phyloP scores from a whole-genome alignment of 2,329 filamentous ascomycete species.

The Hortaea sp. region DNA sequence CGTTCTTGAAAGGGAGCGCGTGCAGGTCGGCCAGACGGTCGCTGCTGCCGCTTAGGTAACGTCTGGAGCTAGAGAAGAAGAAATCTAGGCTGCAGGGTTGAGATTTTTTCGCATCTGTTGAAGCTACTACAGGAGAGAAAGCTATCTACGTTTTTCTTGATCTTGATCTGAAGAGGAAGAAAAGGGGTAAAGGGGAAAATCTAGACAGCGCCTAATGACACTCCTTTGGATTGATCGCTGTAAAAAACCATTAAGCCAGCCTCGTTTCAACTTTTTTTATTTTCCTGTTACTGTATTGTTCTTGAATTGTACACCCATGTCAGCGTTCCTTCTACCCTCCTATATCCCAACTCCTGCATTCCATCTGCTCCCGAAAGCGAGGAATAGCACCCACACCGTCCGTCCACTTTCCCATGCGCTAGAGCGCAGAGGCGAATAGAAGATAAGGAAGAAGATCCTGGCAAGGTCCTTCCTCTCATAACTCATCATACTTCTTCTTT shows the following conservation, averaged over 20 bases:
- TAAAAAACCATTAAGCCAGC: neutral
- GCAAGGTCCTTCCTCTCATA: neutral
- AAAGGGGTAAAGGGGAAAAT: neutral
- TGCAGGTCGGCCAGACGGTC: slow-evolving; percentile 32
- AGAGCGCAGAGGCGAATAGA: too few relatives aligned
- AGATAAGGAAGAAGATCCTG: neutral
- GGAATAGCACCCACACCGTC: too few relatives aligned
- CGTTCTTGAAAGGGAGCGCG: slow-evolving; percentile 37
- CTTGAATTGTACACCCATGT: too few relatives aligned
- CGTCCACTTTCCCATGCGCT: too few relatives aligned
- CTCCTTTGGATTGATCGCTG: slow-evolving; percentile 4
- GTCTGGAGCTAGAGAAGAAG: too few relatives aligned
- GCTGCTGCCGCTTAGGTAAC: slow-evolving; percentile 27
- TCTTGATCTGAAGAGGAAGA: neutral
- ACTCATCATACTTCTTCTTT: neutral
- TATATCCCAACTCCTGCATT: too few relatives aligned
- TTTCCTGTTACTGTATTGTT: neutral
- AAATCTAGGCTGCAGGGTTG: too few relatives aligned
- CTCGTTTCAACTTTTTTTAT: neutral
- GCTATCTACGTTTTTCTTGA: neutral
- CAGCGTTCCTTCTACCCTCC: too few relatives aligned
- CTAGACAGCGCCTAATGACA: slow-evolving; percentile 8
- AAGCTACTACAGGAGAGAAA: too few relatives aligned
- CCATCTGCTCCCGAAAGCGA: too few relatives aligned
- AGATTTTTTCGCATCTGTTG: too few relatives aligned